Conservation (phyloP, 768 basidiomycete species). For the Brasilioporus rufonigricans region DNA sequence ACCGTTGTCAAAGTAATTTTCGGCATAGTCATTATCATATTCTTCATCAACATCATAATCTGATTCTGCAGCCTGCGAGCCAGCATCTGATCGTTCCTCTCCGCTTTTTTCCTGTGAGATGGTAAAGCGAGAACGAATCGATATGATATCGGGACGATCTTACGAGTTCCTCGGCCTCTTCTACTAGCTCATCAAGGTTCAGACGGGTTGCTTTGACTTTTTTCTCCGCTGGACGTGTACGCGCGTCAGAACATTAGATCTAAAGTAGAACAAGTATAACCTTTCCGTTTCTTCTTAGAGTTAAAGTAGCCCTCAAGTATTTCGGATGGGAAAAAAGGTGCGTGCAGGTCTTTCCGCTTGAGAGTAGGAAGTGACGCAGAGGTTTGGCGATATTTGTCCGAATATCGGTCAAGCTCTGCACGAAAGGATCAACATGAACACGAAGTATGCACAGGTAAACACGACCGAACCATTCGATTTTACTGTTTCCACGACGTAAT, state of each 20-base stretch:
- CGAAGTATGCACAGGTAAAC: background rate
- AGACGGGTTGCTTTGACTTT: constrained; percentile 41
- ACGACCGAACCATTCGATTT: constrained; percentile 54
- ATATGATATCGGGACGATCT: constrained; percentile 1
- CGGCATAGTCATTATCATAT: constrained; percentile 88
- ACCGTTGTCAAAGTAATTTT: constrained; percentile 90
- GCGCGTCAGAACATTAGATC: background rate
- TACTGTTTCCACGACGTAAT: constrained; percentile 69
- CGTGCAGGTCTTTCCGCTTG: constrained; percentile 67
- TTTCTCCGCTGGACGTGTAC: constrained; percentile 24
- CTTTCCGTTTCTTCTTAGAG: constrained; percentile 61
- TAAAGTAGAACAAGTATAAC: constrained; percentile 15
- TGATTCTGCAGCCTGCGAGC: constrained; percentile 61
- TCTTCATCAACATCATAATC: constrained; percentile 90
- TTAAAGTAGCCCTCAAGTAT: constrained; percentile 82
- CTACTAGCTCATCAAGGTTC: constrained; percentile 66
- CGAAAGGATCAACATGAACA: constrained; percentile 1
- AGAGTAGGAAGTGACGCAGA: constrained; percentile 58
- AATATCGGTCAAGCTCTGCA: constrained; percentile 74
- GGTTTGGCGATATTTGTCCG: constrained; percentile 77
- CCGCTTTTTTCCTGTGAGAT: constrained; percentile 66
- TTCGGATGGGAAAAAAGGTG: constrained; percentile 73
- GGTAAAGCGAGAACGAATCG: background rate
- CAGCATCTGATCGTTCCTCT: constrained; percentile 65
- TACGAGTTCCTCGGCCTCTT: constrained; percentile 62